phyloP scores from a whole-genome alignment of 1,284 basidiomycete species.

The Ceratobasidium sp. region DNA sequence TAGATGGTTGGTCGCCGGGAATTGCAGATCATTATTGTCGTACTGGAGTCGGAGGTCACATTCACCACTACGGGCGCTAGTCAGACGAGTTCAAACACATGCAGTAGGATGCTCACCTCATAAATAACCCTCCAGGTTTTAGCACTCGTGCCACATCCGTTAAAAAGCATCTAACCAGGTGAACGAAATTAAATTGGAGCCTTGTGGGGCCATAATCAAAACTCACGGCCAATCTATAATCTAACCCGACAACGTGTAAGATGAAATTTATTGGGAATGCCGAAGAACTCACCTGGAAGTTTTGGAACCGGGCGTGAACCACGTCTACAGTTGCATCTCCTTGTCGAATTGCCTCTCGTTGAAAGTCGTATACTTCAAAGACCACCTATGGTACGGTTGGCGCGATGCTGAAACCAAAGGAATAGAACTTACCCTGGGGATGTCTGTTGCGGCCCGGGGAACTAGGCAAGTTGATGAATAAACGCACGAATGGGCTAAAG shows the following conservation, averaged over 20 bases:
- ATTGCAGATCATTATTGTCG: background rate
- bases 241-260: slow-evolving; percentile 32
- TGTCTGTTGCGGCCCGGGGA: slow-evolving; percentile 10
- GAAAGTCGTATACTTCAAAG: slow-evolving; percentile 37
- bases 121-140: slow-evolving; percentile 39
- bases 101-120: slow-evolving; percentile 7
- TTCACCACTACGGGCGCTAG: slow-evolving; percentile 15
- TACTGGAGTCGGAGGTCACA: slow-evolving; percentile 19
- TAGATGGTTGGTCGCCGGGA: slow-evolving; percentile 13
- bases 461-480: slow-evolving; percentile 19
- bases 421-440: background rate
- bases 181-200: slow-evolving; percentile 5
- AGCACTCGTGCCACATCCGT: slow-evolving; percentile 13
- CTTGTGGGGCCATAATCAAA: too few species aligned
- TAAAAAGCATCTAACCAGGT: background rate
- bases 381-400: slow-evolving; percentile 1
- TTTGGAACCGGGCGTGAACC: slow-evolving; percentile 44
- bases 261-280: background rate
- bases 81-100: background rate
- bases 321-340: slow-evolving; percentile 3
- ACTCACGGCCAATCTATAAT: slow-evolving; percentile 39
- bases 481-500: background rate
- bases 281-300: slow-evolving; percentile 37
- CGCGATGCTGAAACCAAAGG: background rate
- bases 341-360: slow-evolving; percentile 25